A percentile compares a stretch with the other conserved stretches of the same genome.
Evolutionary conservation across 805 yeast species (phyloP).

Genomic region (Candida cerambycidarum): DNA sequence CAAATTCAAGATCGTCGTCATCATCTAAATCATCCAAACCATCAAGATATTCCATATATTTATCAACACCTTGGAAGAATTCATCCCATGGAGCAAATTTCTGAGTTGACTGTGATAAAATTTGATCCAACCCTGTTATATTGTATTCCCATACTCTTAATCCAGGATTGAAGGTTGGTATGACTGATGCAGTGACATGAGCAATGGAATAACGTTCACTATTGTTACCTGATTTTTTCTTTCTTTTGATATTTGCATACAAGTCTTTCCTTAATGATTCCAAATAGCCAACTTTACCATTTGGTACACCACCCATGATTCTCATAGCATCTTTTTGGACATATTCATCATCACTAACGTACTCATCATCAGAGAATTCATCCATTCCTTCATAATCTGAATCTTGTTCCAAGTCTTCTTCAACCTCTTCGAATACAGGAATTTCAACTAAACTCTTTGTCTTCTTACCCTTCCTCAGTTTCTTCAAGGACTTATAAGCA

Average conservation of each 20-base stretch:
- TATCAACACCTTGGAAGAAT: slow-evolving; percentile 53
- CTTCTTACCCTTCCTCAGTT: slow-evolving; percentile 16
- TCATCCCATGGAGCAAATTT: slow-evolving; percentile 54
- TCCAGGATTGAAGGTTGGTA: slow-evolving; percentile 86
- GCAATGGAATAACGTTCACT: slow-evolving; percentile 68
- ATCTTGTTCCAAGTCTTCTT: neutral
- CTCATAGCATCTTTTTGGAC: slow-evolving; percentile 14
- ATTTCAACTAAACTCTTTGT: slow-evolving; percentile 10
- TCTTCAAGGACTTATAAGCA: slow-evolving; percentile 55
- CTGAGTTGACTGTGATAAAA: slow-evolving; percentile 7
- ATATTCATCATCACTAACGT: slow-evolving; percentile 18
- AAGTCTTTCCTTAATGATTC: slow-evolving; percentile 50
- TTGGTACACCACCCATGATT: slow-evolving; percentile 56
- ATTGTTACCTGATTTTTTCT: slow-evolving; percentile 39
- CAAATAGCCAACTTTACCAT: slow-evolving; percentile 65
- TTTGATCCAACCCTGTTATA: slow-evolving; percentile 50
- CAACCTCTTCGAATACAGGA: slow-evolving; percentile 7
- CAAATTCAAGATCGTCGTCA: slow-evolving; percentile 15
- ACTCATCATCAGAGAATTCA: slow-evolving; percentile 24
- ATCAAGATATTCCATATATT: slow-evolving; percentile 25
- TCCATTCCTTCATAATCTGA: too few species aligned
- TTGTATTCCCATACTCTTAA: slow-evolving; percentile 86
- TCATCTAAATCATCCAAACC: slow-evolving; percentile 26
- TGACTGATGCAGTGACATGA: slow-evolving; percentile 68
- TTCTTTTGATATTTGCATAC: slow-evolving; percentile 51